Evolutionary conservation across 345 rosid genomes (phyloP), one percentile per base, ranked within the genome.

Genomic region (Euphorbia lathyris): DNA sequence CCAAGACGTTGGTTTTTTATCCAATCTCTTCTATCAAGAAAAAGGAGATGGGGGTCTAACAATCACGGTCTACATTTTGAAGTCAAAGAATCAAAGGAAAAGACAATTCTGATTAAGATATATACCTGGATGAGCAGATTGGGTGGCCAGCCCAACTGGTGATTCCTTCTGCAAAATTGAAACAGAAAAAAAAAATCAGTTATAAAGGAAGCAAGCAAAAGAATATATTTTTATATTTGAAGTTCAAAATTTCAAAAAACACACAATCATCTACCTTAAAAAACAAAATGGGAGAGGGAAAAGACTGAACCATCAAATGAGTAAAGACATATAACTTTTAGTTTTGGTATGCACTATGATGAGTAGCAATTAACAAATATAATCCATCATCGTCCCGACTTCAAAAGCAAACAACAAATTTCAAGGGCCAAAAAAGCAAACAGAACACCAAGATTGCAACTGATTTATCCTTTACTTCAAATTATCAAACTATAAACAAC

Each of bases 121-220:
- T 59, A 63, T 64, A 92, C 97, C 97, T 76, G 97, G 97, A 83
- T 92, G 97, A 50, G 97, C 96, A 69, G 96, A 92, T 65, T 90
- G 79, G 23, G 97, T 92, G 27, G 96, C 82, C 26, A 77, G 34
- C 36, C 96, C 94, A 1, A 82, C 22, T 0, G 96, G 97, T 23
- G 96, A 83, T 66, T 92, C 96, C 78, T 92, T 89, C 97, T 90
- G 86, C 84, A 82, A 45, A 16, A 45, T 10, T n/a, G 7, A 2
- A 20, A n/a, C n/a, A 34, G 7, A 38, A 22, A 63, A 20, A 11
- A 26, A 22, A 45, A 45, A 16, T 7, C 16, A 45, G 16, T 17
- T 45, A 12, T 45, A 45, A 43, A 6, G 43, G 43, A 40, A 40
- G 11, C 10, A 40, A 40, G 16, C 16, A 12, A 45, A 45, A 45